A percentile compares a stretch with the other conserved stretches of the same genome.
phyloP scores from a whole-genome alignment of 441 rosid species.

The Adansonia madagascariensis region DNA sequence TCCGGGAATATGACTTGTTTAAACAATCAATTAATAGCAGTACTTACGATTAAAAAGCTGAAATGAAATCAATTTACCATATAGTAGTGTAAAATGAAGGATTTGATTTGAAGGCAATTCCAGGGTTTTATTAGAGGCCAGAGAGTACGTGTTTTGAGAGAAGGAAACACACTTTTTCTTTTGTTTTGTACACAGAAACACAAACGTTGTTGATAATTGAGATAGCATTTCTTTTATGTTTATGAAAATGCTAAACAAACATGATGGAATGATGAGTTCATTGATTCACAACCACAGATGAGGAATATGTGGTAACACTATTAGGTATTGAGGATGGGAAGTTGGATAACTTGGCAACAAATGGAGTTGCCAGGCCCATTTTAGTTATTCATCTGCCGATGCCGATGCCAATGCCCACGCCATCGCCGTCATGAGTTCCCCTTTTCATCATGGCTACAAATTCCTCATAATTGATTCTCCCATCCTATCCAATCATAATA shows the following conservation, averaged over 20 bases:
- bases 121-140: background rate
- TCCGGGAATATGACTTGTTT: background rate
- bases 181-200: background rate
- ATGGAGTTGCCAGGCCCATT: background rate
- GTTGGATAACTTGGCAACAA: background rate
- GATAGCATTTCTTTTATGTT: background rate
- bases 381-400: background rate
- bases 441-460: slow-evolving; percentile 68
- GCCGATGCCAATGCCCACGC: slow-evolving; percentile 10
- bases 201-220: background rate
- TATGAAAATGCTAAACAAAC: background rate
- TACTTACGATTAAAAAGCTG: background rate
- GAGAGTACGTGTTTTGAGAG: background rate
- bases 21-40: background rate
- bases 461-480: slow-evolving; percentile 63
- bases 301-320: background rate
- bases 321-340: background rate
- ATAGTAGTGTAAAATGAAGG: no score
- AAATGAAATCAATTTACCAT: background rate
- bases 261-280: background rate
- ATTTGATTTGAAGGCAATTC: background rate
- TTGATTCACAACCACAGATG: background rate
- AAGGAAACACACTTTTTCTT: background rate
- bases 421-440: slow-evolving; percentile 49
- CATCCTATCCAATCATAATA: slow-evolving; percentile 47